These are phyloP conservation scores for Lepidium didymum DNA, from an alignment of 345 rosid species.

Conservation along the genomic window DNA sequence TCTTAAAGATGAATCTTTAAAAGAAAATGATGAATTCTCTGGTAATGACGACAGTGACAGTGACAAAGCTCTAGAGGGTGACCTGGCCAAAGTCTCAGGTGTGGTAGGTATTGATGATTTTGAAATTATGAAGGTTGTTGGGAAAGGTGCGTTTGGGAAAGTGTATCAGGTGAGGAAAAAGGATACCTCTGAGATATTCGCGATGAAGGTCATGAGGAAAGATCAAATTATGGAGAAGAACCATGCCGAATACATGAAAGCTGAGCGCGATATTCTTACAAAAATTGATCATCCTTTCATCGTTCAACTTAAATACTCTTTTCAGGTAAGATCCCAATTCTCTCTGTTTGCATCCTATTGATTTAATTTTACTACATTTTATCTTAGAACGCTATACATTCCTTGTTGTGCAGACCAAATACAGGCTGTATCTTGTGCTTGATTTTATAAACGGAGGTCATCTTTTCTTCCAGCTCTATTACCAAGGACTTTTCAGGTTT, in stretches of 20 bases:
- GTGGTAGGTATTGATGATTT: conserved; percentile 67
- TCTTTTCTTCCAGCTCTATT: conserved; percentile 84
- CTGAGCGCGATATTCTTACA: conserved; percentile 80
- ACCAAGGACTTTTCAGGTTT: conserved; percentile 91
- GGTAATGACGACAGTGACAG: conserved; percentile 27
- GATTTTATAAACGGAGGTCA: conserved; percentile 94
- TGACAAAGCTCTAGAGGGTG: conserved; percentile 19
- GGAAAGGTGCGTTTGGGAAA: conserved; percentile 92
- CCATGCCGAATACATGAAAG: conserved; percentile 86
- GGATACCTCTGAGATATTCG: conserved; percentile 69
- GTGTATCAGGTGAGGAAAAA: conserved; percentile 81
- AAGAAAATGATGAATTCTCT: conserved; percentile 35
- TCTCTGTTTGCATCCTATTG: not conserved
- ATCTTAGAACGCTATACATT: not conserved
- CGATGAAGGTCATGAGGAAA: conserved; percentile 97
- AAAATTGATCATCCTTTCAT: conserved; percentile 81
- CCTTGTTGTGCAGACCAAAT: conserved; percentile 61
- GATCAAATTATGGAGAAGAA: conserved; percentile 85
- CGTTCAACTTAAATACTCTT: conserved; percentile 79
- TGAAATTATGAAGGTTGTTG: conserved; percentile 78
- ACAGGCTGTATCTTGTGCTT: conserved; percentile 70
- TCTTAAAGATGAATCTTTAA: conserved; percentile 24
- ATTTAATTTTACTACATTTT: not conserved
- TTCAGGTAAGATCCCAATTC: conserved; percentile 47
- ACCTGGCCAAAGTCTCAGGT: conserved; percentile 16